phyloP scores from a whole-genome alignment of 139 green algal genomes.

The Micractinium conductrix region DNA sequence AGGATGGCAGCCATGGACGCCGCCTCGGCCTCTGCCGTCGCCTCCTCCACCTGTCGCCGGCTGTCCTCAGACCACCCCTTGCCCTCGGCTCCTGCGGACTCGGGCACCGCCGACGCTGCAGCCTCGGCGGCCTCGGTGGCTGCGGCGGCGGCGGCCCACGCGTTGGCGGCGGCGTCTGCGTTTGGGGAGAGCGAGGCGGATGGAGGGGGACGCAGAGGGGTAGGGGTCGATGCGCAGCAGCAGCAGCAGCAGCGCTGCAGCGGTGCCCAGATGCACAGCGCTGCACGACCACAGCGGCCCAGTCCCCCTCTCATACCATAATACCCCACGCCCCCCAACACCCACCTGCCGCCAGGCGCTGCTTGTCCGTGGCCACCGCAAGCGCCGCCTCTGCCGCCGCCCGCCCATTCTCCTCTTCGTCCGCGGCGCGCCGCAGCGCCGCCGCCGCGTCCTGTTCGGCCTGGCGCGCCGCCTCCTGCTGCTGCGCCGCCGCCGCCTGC shows the following conservation, averaged over 20 bases:
- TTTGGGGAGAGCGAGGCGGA: not conserved
- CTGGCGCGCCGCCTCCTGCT: not conserved
- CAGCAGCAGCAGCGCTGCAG: not conserved
- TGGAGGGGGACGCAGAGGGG: not conserved
- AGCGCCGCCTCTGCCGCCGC: conserved; percentile 9
- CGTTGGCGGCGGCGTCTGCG: conserved; percentile 11
- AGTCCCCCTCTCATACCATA: not conserved
- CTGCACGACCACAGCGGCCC: not conserved
- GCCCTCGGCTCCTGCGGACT: not conserved
- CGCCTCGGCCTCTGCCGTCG: not conserved
- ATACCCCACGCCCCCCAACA: too few species aligned
- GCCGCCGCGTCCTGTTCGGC: conserved; percentile 1
- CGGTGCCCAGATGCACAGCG: not conserved
- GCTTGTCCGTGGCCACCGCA: conserved; percentile 1
- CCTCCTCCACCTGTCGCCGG: conserved; percentile 6
- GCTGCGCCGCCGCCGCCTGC: not conserved
- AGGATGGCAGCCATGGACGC: conserved; percentile 17
- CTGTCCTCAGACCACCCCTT: not conserved
- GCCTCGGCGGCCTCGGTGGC: not conserved
- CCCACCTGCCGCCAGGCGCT: conserved; percentile 1
- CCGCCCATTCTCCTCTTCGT: not conserved
- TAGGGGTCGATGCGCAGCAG: not conserved
- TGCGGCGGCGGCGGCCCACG: conserved; percentile 3
- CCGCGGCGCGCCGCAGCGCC: conserved; percentile 6
- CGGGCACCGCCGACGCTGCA: not conserved